Conservation (phyloP, 2,329 filamentous ascomycete genomes). For the Capronia coronata region DNA sequence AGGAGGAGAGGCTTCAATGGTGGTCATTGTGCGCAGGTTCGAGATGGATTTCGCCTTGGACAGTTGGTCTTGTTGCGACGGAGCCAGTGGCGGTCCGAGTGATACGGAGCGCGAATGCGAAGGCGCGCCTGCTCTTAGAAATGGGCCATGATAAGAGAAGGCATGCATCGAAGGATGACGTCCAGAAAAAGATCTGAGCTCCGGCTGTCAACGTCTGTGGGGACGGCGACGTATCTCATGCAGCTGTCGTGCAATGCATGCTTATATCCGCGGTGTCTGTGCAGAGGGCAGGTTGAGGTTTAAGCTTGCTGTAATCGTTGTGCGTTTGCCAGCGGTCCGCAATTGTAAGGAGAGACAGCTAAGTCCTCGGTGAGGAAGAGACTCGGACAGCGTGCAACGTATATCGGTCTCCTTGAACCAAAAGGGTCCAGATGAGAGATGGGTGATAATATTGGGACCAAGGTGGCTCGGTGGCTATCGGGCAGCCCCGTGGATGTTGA, state of each 20-base stretch:
- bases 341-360: too few relatives aligned
- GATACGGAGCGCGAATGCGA: slow-evolving; percentile 22
- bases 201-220: neutral
- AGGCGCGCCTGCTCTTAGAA: slow-evolving; percentile 18
- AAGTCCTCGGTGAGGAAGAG: too few relatives aligned
- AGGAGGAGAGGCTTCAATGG: slow-evolving; percentile 28
- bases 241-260: slow-evolving; percentile 22
- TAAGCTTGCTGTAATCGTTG: neutral
- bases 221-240: slow-evolving; percentile 8
- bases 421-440: slow-evolving; percentile 5
- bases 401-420: too few relatives aligned
- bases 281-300: neutral
- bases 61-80: slow-evolving; percentile 27
- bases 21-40: slow-evolving; percentile 35
- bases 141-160: slow-evolving; percentile 22
- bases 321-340: neutral
- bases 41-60: slow-evolving; percentile 42
- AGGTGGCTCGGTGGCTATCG: neutral
- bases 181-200: neutral
- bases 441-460: too few relatives aligned
- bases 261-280: slow-evolving; percentile 5
- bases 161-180: slow-evolving; percentile 15
- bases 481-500: slow-evolving; percentile 3
- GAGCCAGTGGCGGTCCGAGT: slow-evolving; percentile 18
- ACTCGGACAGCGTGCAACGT: too few relatives aligned